Base-by-base conservation (phyloP, 2,329 filamentous ascomycete genomes). In the Raffaelea albimanens region DNA sequence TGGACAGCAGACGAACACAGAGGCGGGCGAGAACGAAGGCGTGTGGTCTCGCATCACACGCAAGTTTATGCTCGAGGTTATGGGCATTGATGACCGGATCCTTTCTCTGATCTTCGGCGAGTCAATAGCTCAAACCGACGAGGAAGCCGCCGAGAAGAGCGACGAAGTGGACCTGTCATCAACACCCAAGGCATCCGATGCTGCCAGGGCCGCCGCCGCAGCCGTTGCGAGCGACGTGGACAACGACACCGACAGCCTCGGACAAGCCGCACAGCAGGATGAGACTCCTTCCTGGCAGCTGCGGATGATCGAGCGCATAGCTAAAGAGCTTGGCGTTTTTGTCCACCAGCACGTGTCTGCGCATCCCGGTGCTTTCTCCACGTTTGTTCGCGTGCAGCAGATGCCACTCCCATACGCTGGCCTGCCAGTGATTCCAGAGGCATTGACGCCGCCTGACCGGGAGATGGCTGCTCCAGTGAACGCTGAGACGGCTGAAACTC, bases 91-190 rank as follows among this genome's bases (percentile, higher is more conserved):
- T 57, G 88, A 96, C 53, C 78, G 79, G 44, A 71, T 93, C 19
- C 74, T 98, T 9, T 86, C 86, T 0, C 82, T 96, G 44, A 82
- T 98, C 9, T 83, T 97, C 48, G 93, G 93, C 13, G 89, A 96
- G 61, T 70, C 78, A 2, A 67, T 95, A 21, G 80, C 82, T 3
- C 14, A 38, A 7, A 38, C 14, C 34, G 68, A 67, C 22, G 67
- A 71, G 23, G 53, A 50, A 53, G 49, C 52, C 22, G 66, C 66
- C 18, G 29, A 31, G 5, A 20, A 40, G 7, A 23, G 4, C 19
- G 47, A 46, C 3, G 48, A 43, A 16, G 20, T 33, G 14, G 18
- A 72, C 50, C 53, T 74, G 10, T 69, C 70, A 11, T 63, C 69
- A 10, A 76, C 70, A 21, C 69, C 73, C 13, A 69, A 67, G 48